Evolutionary conservation across 202 grass and related monocot genomes (phyloP).

Genomic region (Setaria viridis): DNA sequence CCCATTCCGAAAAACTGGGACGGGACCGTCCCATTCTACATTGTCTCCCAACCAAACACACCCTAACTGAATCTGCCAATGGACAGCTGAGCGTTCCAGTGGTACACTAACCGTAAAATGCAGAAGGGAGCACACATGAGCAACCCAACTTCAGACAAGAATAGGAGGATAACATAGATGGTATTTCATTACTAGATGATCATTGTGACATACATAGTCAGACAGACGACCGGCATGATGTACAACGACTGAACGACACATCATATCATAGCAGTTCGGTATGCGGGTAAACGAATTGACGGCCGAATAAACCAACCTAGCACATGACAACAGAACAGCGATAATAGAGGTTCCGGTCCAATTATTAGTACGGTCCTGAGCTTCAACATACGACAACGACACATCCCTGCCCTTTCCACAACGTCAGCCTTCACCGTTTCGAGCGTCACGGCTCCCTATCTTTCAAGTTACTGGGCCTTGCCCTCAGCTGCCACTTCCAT

Average conservation of each 20-base stretch:
- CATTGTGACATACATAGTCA: constrained; percentile 34
- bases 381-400: constrained; percentile 30
- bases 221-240: constrained; percentile 38
- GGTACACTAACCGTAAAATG: background rate
- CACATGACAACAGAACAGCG: constrained; percentile 40
- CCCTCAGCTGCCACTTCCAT: constrained; percentile 45
- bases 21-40: too few relatives aligned
- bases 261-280: constrained; percentile 26
- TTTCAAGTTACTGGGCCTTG: constrained; percentile 59
- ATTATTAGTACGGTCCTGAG: constrained; percentile 54
- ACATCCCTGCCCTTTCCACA: constrained; percentile 15
- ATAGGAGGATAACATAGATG: background rate
- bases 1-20: too few relatives aligned
- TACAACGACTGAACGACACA: constrained; percentile 30
- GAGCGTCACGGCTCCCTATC: background rate
- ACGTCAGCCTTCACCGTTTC: constrained; percentile 44
- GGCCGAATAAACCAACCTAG: constrained; percentile 34
- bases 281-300: constrained; percentile 39
- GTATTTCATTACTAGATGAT: constrained; percentile 42
- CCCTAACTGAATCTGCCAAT: background rate
- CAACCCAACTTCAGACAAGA: background rate
- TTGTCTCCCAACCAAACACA: too few relatives aligned
- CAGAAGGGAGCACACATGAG: background rate
- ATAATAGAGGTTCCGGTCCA: constrained; percentile 35
- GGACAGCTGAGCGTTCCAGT: background rate